These are phyloP conservation scores for Pseudogymnoascus sp. DNA, from an alignment of 2,329 filamentous ascomycete species.

Conservation along the genomic window DNA sequence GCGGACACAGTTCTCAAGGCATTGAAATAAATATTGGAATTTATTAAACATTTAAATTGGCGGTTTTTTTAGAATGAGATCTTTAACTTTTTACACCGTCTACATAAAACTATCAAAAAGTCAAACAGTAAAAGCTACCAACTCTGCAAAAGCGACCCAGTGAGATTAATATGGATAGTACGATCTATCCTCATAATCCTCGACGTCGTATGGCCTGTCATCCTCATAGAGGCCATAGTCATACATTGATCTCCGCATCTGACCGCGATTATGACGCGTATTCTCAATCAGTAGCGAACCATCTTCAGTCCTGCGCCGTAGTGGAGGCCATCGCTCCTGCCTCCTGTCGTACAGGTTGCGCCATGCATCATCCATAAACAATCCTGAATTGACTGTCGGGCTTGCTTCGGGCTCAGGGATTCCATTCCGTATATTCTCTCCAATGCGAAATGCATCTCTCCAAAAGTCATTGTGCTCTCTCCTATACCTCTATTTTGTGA, in stretches of 20 bases:
- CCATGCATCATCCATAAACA: neutral
- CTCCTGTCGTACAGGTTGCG: neutral
- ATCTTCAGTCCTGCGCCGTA: neutral
- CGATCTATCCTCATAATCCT: neutral
- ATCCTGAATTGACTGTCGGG: neutral
- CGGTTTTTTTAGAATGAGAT: neutral
- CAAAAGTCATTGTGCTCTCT: constrained; percentile 23
- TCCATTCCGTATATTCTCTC: constrained; percentile 6
- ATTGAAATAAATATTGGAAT: neutral
- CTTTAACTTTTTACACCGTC: neutral
- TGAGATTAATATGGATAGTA: neutral
- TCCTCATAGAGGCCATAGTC: neutral
- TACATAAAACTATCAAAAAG: neutral
- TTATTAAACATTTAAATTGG: neutral
- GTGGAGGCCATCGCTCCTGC: neutral
- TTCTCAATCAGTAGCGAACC: neutral
- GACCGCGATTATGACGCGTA: neutral
- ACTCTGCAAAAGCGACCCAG: neutral
- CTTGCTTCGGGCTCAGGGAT: neutral
- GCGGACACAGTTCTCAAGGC: neutral
- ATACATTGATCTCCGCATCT: neutral
- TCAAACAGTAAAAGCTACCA: neutral
- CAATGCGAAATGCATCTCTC: constrained; percentile 22
- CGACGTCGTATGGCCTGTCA: neutral
- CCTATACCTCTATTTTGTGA: constrained; percentile 19